A percentile compares a stretch with the other conserved stretches of the same genome.
Conservation (phyloP, 495 filamentous ascomycete species). For the Penicillium lividum region DNA sequence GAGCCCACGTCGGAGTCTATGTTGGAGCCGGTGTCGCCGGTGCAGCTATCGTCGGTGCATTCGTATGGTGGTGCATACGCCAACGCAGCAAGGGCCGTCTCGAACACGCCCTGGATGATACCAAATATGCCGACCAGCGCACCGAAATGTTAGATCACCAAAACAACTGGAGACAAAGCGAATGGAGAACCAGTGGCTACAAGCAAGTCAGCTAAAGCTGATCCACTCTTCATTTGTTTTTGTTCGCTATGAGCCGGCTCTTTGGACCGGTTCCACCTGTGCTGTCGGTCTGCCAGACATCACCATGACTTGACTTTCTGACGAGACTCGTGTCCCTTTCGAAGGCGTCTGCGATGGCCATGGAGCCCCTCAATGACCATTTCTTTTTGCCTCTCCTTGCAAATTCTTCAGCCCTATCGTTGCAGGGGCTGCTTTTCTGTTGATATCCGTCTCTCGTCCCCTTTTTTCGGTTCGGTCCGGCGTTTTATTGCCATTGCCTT, state of each 20-base stretch:
- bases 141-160: slow-evolving; percentile 63
- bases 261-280: slow-evolving; percentile 8
- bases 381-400: slow-evolving; percentile 12
- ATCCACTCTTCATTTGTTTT: slow-evolving; percentile 1
- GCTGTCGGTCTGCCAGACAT: slow-evolving; percentile 10
- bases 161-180: slow-evolving; percentile 41
- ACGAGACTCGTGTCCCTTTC: slow-evolving; percentile 3
- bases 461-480: slow-evolving; percentile 15
- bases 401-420: background rate
- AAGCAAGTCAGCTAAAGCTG: slow-evolving; percentile 29
- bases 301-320: slow-evolving; percentile 12
- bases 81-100: slow-evolving; percentile 65
- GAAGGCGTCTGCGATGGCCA: slow-evolving; percentile 15
- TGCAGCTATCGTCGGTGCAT: slow-evolving; percentile 47
- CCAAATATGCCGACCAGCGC: slow-evolving; percentile 57
- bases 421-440: slow-evolving; percentile 9
- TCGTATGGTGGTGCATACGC: slow-evolving; percentile 62
- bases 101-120: slow-evolving; percentile 59
- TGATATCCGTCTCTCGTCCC: slow-evolving; percentile 23
- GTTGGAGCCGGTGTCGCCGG: slow-evolving; percentile 50
- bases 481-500: slow-evolving; percentile 11
- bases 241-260: slow-evolving; percentile 20
- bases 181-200: slow-evolving; percentile 43
- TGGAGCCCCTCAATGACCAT: slow-evolving; percentile 23
- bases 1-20: slow-evolving; percentile 62